A percentile compares a stretch with the other conserved stretches of the same genome.
Evolutionary conservation across 148 eudicot genomes (phyloP).

Genomic region (Euryodendron excelsum): DNA sequence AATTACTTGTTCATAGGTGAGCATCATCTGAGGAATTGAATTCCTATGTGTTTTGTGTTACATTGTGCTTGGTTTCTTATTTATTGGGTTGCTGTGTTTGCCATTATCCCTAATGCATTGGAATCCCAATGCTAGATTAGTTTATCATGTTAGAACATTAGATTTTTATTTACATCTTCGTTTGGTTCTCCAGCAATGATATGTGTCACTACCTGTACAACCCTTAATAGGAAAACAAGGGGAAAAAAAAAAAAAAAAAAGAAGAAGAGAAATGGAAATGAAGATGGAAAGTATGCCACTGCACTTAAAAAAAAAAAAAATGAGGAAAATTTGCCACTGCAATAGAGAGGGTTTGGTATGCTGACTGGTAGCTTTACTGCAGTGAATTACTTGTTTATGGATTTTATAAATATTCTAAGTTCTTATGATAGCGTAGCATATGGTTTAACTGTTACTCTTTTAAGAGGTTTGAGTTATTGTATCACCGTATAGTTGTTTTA

Average conservation of each 20-base stretch:
- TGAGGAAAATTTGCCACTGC: not conserved
- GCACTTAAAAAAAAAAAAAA: too few species aligned
- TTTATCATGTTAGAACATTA: not conserved
- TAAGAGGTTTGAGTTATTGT: not conserved
- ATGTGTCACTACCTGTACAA: not conserved
- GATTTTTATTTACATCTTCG: not conserved
- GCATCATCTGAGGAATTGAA: not conserved
- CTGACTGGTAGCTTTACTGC: not conserved
- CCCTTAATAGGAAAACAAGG: not conserved
- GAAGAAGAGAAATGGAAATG: too few species aligned
- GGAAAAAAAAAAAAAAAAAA: not conserved
- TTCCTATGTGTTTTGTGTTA: not conserved
- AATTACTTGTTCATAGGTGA: not conserved
- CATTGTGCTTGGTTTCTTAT: not conserved
- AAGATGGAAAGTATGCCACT: too few species aligned
- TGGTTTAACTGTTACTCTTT: not conserved
- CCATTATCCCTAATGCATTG: not conserved
- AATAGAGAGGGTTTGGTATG: too few species aligned
- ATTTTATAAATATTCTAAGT: not conserved
- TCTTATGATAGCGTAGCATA: not conserved
- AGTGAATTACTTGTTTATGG: not conserved
- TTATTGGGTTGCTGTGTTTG: not conserved
- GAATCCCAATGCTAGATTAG: not conserved
- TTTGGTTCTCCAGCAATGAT: not conserved
- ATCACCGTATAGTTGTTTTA: not conserved